Evolutionary conservation across 139 green algal genomes (phyloP).

Genomic region (Picochlorum sp.): DNA sequence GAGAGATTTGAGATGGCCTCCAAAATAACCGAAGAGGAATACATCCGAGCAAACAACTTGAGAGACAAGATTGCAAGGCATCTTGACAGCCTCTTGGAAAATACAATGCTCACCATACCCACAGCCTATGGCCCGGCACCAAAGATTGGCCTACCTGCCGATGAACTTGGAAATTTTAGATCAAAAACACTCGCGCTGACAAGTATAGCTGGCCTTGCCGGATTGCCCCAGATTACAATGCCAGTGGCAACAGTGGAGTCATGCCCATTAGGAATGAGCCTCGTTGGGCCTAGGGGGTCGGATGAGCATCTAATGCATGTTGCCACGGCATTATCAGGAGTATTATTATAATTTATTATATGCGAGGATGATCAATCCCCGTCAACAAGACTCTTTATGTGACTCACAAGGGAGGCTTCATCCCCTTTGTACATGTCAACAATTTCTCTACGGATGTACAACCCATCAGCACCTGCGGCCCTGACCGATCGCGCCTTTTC

Average conservation of each 20-base stretch:
- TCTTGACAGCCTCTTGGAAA: constrained; percentile 40
- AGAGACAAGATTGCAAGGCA: constrained; percentile 42
- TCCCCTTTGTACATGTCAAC: constrained; percentile 18
- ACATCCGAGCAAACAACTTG: constrained; percentile 4
- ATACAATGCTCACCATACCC: constrained; percentile 63
- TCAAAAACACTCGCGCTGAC: constrained; percentile 58
- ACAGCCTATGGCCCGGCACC: constrained; percentile 64
- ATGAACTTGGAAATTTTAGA: constrained; percentile 58
- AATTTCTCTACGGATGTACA: constrained; percentile 65
- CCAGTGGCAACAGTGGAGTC: constrained; percentile 56
- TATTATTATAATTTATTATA: constrained; percentile 29
- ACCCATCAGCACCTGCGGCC: constrained; percentile 47
- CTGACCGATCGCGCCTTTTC: constrained; percentile 52
- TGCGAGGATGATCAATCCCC: constrained; percentile 18
- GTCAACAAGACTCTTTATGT: too few relatives aligned
- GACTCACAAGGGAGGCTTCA: background rate
- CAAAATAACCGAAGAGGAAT: constrained; percentile 41
- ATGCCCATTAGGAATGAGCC: constrained; percentile 64
- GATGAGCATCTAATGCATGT: constrained; percentile 70
- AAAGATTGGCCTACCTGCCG: constrained; percentile 23
- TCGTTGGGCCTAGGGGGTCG: constrained; percentile 60
- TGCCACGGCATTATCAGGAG: constrained; percentile 2
- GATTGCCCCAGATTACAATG: constrained; percentile 75
- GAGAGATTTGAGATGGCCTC: constrained; percentile 75
- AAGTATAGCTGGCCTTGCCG: constrained; percentile 63